Evolutionary conservation across 2,329 filamentous ascomycete genomes (phyloP).

Genomic region (Fusarium penzigii): DNA sequence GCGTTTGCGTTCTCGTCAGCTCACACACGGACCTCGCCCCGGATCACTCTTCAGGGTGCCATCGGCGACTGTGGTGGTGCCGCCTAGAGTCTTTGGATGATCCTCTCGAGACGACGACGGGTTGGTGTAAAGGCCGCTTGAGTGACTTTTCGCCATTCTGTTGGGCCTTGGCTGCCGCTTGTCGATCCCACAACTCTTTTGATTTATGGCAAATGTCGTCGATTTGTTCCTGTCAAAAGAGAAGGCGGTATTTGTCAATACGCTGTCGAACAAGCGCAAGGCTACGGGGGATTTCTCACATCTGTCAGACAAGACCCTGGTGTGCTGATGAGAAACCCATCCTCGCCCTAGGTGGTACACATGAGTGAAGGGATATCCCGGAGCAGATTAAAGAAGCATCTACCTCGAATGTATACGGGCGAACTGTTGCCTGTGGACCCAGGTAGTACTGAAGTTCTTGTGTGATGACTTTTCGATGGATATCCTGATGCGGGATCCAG

Average conservation of each 20-base stretch:
- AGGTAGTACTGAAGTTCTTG: slow-evolving; percentile 60
- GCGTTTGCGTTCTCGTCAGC: neutral
- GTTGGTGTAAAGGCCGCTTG: slow-evolving; percentile 59
- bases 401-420: slow-evolving; percentile 59
- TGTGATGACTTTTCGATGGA: slow-evolving; percentile 61
- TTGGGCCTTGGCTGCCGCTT: slow-evolving; percentile 51
- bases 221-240: slow-evolving; percentile 56
- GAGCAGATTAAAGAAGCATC: slow-evolving; percentile 25
- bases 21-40: neutral
- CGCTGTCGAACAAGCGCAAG: slow-evolving; percentile 3
- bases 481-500: slow-evolving; percentile 61
- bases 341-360: slow-evolving; percentile 50
- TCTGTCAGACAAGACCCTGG: slow-evolving; percentile 60
- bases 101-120: slow-evolving; percentile 47
- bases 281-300: slow-evolving; percentile 42
- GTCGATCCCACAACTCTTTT: slow-evolving; percentile 56
- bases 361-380: slow-evolving; percentile 24
- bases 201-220: slow-evolving; percentile 63
- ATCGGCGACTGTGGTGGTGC: slow-evolving; percentile 29
- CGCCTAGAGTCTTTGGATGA: slow-evolving; percentile 26
- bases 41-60: slow-evolving; percentile 26
- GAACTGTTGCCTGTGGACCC: slow-evolving; percentile 58
- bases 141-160: slow-evolving; percentile 50
- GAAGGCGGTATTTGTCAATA: slow-evolving; percentile 15
- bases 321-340: slow-evolving; percentile 61